A percentile compares a stretch with the other conserved stretches of the same genome.
Evolutionary conservation across 768 basidiomycete species (phyloP).

Genomic region (Boletus eberwhitei): DNA sequence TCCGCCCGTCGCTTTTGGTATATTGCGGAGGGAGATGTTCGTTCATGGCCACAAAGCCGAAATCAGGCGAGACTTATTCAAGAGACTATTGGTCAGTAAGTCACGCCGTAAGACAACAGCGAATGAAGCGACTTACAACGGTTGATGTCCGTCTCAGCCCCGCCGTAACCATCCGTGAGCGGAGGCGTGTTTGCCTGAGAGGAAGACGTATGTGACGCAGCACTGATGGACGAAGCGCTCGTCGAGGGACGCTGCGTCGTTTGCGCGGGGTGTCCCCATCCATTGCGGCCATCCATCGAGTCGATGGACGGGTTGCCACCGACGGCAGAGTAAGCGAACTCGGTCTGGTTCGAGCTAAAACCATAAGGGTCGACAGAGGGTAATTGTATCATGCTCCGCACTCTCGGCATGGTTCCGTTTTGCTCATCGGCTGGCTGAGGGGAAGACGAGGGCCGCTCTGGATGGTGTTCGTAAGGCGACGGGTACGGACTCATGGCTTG

Average conservation of each 20-base stretch:
- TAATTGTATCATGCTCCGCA: constrained; percentile 81
- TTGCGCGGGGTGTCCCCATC: constrained; percentile 40
- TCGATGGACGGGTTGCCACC: constrained; percentile 40
- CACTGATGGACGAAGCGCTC: constrained; percentile 72
- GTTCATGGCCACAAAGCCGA: constrained; percentile 80
- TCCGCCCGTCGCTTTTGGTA: constrained; percentile 52
- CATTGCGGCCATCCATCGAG: constrained; percentile 37
- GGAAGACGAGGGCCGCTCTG: constrained; percentile 67
- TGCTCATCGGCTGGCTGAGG: constrained; percentile 61
- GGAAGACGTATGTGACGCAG: constrained; percentile 71
- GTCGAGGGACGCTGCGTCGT: constrained; percentile 58
- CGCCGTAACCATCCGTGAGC: constrained; percentile 57
- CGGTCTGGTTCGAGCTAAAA: constrained; percentile 64
- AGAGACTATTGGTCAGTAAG: constrained; percentile 47
- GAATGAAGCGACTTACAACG: constrained; percentile 62
- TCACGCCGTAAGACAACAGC: constrained; percentile 35
- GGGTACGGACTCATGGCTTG: constrained; percentile 89
- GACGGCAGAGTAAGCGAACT: constrained; percentile 78
- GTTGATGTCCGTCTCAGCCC: constrained; percentile 70
- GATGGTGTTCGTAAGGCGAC: constrained; percentile 70
- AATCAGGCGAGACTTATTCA: constrained; percentile 72
- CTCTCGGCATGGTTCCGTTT: constrained; percentile 55
- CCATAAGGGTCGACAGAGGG: constrained; percentile 67
- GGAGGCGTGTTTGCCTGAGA: constrained; percentile 83
- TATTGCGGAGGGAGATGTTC: constrained; percentile 68